Evolutionary conservation across 1,284 basidiomycete genomes (phyloP).

Genomic region (Microbotryum lychnidis-dioicae): DNA sequence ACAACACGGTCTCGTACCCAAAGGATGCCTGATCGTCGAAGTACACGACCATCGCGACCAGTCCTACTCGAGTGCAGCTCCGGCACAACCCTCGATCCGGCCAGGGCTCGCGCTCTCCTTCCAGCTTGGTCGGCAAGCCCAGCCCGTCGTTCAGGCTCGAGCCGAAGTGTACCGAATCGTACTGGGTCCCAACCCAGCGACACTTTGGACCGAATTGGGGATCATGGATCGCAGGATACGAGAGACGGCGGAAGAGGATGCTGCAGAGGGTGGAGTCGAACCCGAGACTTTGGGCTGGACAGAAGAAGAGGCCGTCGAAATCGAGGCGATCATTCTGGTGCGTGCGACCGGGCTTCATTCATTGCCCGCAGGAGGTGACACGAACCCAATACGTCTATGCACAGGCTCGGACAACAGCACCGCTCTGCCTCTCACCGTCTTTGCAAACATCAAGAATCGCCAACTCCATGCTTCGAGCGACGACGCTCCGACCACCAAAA

Average conservation of each 20-base stretch:
- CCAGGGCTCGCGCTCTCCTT: conserved; percentile 15
- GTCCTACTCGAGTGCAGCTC: conserved; percentile 3
- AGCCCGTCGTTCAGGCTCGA: conserved; percentile 7
- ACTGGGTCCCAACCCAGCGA: conserved; percentile 32
- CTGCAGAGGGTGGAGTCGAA: conserved; percentile 10
- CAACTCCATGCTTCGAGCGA: conserved; percentile 33
- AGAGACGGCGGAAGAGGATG: conserved; percentile 6
- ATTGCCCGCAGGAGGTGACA: conserved; percentile 23
- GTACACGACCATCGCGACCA: conserved; percentile 34
- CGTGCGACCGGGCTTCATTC: conserved; percentile 29
- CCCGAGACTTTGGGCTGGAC: conserved; percentile 11
- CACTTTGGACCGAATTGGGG: conserved; percentile 33
- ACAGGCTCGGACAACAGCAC: conserved; percentile 31
- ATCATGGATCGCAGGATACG: conserved; percentile 19
- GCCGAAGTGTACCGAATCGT: conserved; percentile 35
- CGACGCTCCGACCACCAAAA: conserved; percentile 30
- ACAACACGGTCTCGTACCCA: background rate
- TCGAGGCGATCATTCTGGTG: conserved; percentile 33
- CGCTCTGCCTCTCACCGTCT: conserved; percentile 33
- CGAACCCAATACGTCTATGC: background rate
- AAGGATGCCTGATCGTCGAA: conserved; percentile 36
- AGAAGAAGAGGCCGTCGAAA: conserved; percentile 31
- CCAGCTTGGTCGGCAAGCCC: conserved; percentile 10
- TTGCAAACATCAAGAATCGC: conserved; percentile 33
- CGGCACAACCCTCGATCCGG: conserved; percentile 6